Evolutionary conservation across 2,329 filamentous ascomycete species (phyloP), one percentile per base, ranked within the genome.

Genomic region (Dactylellina sp.): DNA sequence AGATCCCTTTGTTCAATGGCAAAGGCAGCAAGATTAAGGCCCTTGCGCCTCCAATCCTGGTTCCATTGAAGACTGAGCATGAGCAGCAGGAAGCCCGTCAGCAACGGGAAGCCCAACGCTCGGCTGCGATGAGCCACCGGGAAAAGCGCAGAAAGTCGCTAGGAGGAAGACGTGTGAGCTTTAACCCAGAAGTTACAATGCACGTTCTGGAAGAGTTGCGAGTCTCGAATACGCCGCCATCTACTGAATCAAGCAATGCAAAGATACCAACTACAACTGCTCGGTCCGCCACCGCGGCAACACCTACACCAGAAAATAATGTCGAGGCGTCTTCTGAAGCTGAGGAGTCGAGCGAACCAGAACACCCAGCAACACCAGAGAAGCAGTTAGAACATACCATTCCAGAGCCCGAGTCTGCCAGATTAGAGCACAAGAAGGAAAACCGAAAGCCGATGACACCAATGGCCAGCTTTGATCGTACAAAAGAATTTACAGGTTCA

Each of bases 171-270:
- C 89, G 95, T 79, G 95, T 99, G 35, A 98, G 94, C 0, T 99
- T 99, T 81, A 95, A 95, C 2, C 95, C 95, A 0, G 95, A 99
- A 82, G 95, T 95, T 11, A 99, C 95, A 2, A 85, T 99, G 37
- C 95, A 99, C 80, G 99, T 95, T 0, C 98, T 96, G 86, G 93
- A 98, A 79, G 93, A 95, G 64, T 88, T 97, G 47, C 94, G 98
- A 79, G 91, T 97, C 80, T 92, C 92, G 18, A 96, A 93, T 0
- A 91, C 89, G 12, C 89, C 88, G 86, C 6, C 90, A 25, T 68
- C 63, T 25, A 68, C 25, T 7, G 63, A 60, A n/a, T 39, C 46
- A 9, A 60, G 57, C 22, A 35, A 35, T 22, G 28, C 89, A 59
- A 95, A 92, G 2, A 87, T 86, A 12, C 80, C 86, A 28, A 83